A percentile compares a stretch with the other conserved stretches of the same genome.
Evolutionary conservation across 495 filamentous ascomycete species (phyloP).

Genomic region (Aspergillus avenaceus): DNA sequence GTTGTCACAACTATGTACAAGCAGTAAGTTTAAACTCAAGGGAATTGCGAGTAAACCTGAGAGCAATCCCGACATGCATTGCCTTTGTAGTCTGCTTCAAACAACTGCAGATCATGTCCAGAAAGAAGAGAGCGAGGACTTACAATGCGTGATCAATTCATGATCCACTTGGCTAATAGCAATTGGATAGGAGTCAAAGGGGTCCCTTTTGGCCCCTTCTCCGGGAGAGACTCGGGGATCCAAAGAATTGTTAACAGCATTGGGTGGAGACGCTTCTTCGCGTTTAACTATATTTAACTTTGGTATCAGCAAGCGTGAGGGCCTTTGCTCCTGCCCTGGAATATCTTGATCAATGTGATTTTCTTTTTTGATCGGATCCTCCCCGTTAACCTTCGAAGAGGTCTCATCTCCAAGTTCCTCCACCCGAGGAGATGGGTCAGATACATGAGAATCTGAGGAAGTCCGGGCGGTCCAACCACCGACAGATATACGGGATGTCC

Average conservation of each 20-base stretch:
- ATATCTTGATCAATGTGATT: neutral
- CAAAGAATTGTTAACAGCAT: neutral
- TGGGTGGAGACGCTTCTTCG: slow-evolving; percentile 6
- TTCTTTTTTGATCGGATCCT: slow-evolving; percentile 8
- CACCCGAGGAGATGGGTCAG: slow-evolving; percentile 9
- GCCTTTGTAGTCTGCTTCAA: neutral
- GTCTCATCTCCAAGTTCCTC: slow-evolving; percentile 8
- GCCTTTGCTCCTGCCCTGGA: slow-evolving; percentile 2
- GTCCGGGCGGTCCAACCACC: slow-evolving; percentile 19
- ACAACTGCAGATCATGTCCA: neutral
- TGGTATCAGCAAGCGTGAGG: slow-evolving; percentile 5
- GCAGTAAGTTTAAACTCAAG: slow-evolving; percentile 7
- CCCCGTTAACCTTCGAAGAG: neutral
- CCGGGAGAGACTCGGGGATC: slow-evolving; percentile 11
- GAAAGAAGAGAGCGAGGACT: slow-evolving; percentile 2
- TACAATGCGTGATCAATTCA: slow-evolving; percentile 28
- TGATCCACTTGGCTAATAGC: slow-evolving; percentile 17
- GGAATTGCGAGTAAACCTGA: neutral
- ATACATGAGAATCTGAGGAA: slow-evolving; percentile 5
- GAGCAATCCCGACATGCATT: neutral
- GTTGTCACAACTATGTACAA: slow-evolving; percentile 21
- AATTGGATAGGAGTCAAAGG: slow-evolving; percentile 22
- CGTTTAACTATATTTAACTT: slow-evolving; percentile 12
- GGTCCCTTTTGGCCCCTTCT: slow-evolving; percentile 12
- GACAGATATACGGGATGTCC: slow-evolving; percentile 18